phyloP scores from a whole-genome alignment of 2,329 filamentous ascomycete genomes.

The Leptographium radiaticola region DNA sequence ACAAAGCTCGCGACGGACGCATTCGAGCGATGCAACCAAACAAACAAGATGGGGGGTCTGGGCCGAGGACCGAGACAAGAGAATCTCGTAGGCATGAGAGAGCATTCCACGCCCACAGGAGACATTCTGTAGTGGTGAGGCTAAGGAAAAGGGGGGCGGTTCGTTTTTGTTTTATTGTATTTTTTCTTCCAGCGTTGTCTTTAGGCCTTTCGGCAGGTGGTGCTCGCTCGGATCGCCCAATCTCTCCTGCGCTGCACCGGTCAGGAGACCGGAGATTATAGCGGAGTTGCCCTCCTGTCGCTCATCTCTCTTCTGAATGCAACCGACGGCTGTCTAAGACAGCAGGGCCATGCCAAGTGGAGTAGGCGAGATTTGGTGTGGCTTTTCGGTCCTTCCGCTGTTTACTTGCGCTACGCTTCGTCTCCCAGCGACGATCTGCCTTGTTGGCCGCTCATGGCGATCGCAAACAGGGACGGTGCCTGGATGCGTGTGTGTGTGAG shows the following conservation, averaged over 20 bases:
- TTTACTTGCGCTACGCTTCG: background rate
- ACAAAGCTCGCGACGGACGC: too few species aligned
- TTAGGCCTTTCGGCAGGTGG: background rate
- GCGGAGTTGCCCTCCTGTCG: constrained; percentile 4
- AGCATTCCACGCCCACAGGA: too few species aligned
- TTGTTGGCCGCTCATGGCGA: too few species aligned
- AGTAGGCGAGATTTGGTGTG: background rate
- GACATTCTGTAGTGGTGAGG: too few species aligned
- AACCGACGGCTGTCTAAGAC: constrained; percentile 4
- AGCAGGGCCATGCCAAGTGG: constrained; percentile 2
- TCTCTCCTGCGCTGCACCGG: constrained; percentile 13
- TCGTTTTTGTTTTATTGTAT: background rate
- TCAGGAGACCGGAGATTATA: constrained; percentile 17
- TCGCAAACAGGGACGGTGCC: too few species aligned
- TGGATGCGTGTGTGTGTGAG: too few species aligned
- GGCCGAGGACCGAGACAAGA: too few species aligned
- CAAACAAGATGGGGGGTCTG: too few species aligned
- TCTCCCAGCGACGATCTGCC: background rate
- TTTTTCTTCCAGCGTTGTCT: background rate
- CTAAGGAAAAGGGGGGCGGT: too few species aligned
- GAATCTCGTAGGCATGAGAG: too few species aligned
- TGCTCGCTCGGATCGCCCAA: constrained; percentile 5
- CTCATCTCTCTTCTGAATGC: constrained; percentile 3
- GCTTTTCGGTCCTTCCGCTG: background rate
- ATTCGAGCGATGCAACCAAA: too few species aligned